These are phyloP conservation scores for Solanum hybrid DNA, from an alignment of 305 asterid genomes.

Conservation along the genomic window DNA sequence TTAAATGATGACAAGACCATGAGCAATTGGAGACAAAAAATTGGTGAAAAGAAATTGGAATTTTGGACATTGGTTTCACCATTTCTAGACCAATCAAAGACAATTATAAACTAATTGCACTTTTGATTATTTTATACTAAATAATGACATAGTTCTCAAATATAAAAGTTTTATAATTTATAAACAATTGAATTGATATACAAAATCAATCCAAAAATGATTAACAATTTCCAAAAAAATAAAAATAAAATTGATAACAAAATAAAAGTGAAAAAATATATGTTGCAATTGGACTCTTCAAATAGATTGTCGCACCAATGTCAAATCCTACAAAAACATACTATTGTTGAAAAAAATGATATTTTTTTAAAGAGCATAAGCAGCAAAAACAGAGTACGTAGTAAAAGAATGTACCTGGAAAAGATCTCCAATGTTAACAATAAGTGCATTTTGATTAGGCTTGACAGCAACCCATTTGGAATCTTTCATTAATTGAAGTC, in stretches of 20 bases:
- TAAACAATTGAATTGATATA: neutral
- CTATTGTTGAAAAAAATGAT: no score
- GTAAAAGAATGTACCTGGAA: conserved; percentile 38
- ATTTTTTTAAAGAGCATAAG: no score
- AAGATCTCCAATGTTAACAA: conserved; percentile 79
- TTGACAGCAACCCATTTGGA: conserved; percentile 58
- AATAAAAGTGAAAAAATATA: neutral
- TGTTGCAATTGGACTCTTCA: neutral
- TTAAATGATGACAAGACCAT: neutral
- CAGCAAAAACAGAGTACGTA: no score
- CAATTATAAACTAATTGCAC: neutral
- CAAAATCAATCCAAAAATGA: neutral
- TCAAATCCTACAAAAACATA: neutral
- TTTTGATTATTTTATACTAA: neutral
- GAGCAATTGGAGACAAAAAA: neutral
- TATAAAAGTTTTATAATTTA: neutral
- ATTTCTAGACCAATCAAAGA: neutral
- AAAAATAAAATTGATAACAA: no score
- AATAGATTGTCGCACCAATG: neutral
- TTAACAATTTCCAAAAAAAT: neutral
- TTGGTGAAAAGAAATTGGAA: neutral
- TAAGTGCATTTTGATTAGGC: conserved; percentile 54
- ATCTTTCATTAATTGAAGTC: conserved; percentile 64
- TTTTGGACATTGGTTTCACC: neutral
- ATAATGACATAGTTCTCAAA: neutral